Percentiles rank a stretch among this genome's conserved stretches.
phyloP scores from a whole-genome alignment of 2,329 filamentous ascomycete genomes.

The Coniella vitis region DNA sequence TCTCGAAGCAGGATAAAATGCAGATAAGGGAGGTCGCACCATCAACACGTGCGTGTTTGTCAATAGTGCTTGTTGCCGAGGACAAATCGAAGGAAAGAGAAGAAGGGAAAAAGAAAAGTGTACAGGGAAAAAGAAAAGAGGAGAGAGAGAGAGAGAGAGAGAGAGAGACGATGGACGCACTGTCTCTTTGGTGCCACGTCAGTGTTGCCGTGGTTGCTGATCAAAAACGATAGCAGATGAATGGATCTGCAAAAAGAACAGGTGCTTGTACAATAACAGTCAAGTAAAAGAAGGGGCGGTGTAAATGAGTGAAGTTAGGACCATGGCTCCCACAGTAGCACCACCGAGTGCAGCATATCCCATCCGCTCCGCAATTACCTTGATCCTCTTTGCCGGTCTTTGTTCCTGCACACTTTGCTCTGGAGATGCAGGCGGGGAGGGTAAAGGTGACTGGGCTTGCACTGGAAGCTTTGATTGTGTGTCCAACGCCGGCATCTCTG shows the following conservation, averaged over 20 bases:
- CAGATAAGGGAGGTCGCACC: too few relatives aligned
- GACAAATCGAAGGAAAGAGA: too few relatives aligned
- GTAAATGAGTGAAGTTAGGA: slow-evolving; percentile 31
- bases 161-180: too few relatives aligned
- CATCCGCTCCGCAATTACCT: slow-evolving; percentile 25
- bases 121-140: too few relatives aligned
- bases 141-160: too few relatives aligned
- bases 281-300: slow-evolving; percentile 28
- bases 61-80: too few relatives aligned
- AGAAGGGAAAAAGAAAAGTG: too few relatives aligned
- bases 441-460: neutral
- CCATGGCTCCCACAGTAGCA: slow-evolving; percentile 27
- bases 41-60: too few relatives aligned
- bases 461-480: neutral
- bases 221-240: neutral
- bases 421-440: slow-evolving; percentile 9
- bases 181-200: too few relatives aligned
- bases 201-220: neutral
- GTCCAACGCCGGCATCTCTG: neutral
- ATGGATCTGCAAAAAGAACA: neutral
- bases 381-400: slow-evolving; percentile 24
- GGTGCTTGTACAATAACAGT: slow-evolving; percentile 10
- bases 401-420: neutral
- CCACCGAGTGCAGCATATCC: slow-evolving; percentile 32
- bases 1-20: too few relatives aligned